Evolutionary conservation across 257 asterid species (phyloP), one percentile per base, ranked within the genome.

Genomic region (Solanum stenotomum): DNA sequence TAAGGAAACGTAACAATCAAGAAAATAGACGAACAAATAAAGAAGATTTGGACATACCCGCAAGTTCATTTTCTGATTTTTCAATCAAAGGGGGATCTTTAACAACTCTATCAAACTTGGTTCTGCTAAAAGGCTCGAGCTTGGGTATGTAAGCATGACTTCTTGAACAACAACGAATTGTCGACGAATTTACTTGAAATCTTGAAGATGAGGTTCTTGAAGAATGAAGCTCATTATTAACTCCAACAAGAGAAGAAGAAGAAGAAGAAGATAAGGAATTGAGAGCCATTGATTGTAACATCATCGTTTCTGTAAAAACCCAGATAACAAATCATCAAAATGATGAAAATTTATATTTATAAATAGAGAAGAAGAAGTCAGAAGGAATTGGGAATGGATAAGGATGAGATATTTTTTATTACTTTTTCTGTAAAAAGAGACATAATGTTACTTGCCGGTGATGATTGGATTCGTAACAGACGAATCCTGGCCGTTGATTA

Each of bases 51-150:
- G 16, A 37, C 61, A 92, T 90, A 90, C 99, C 99, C 16, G 98
- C 95, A 44, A 97, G 94, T 85, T 97, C 92, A 84, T 90, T 91
- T 87, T 94, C 95, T 6, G 97, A 90, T 90, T 93, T 97, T 87
- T 96, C 92, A 88, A 96, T 96, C 95, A 97, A 88, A 85, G 99
- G 98, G 5, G 98, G 99, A 2, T 95, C 99, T 88, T 85, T 94
- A 29, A 94, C 71, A 23, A 86, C 91, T 85, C 98, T 91, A 88
- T 97, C 98, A 34, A 94, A 23, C 92, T 91, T 96, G 93, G 87
- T 97, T 91, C 98, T 92, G 91, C 95, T 96, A 44, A 97, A 97
- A 59, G 99, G 98, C 93, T 94, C 98, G 37, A 95, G 92, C 95
- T 95, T 97, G 5, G 99, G 99, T 72, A 95, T 91, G 75, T 40